phyloP scores from a whole-genome alignment of 1,284 basidiomycete species.

The Agaricales sp. region DNA sequence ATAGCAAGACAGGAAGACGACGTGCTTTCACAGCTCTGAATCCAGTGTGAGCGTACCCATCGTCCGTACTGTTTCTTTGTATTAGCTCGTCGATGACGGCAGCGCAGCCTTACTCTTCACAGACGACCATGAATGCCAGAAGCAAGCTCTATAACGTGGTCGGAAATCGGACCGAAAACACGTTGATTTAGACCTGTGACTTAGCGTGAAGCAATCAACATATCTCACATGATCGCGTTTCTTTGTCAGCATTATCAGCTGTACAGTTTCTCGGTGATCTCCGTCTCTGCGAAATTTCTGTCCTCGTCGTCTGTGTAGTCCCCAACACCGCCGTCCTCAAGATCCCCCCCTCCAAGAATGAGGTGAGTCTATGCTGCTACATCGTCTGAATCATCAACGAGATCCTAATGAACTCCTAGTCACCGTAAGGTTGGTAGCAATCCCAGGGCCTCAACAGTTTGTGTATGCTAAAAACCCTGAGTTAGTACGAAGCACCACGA shows the following conservation, averaged over 20 bases:
- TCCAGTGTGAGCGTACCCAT: no score
- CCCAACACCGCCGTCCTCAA: not conserved
- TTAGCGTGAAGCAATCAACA: not conserved
- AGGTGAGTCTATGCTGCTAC: not conserved
- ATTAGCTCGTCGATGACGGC: no score
- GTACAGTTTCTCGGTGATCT: not conserved
- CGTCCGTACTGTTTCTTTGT: no score
- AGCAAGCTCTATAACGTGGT: no score
- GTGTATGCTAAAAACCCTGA: constrained; percentile 14
- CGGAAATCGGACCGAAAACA: no score
- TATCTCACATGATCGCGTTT: not conserved
- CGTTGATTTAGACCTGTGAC: no score
- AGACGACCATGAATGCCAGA: no score
- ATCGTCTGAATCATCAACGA: not conserved
- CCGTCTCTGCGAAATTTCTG: not conserved
- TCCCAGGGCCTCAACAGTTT: not conserved
- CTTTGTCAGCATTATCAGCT: not conserved
- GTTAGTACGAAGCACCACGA: constrained; percentile 95
- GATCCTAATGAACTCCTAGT: not conserved
- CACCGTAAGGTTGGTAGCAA: not conserved
- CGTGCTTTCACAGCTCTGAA: no score
- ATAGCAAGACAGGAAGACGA: no score
- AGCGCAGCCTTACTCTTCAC: no score
- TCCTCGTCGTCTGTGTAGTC: not conserved
- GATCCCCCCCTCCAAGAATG: not conserved